Percentiles rank a stretch among this genome's conserved stretches.
Evolutionary conservation across 768 basidiomycete species (phyloP).

Genomic region (Psilocybe azurescens): DNA sequence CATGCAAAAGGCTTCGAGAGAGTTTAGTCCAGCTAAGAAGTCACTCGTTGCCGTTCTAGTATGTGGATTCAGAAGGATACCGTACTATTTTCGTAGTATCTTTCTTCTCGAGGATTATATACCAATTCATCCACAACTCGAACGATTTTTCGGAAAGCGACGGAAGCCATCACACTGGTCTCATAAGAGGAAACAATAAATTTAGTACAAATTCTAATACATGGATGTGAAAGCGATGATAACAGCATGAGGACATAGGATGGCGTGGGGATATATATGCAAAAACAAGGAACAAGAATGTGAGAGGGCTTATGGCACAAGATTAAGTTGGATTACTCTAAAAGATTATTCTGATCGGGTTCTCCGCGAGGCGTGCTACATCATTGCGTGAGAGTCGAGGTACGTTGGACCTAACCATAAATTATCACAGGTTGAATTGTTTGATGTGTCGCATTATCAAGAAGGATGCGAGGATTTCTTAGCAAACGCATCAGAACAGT

Average conservation of each 20-base stretch:
- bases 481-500: conserved; percentile 8
- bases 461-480: conserved; percentile 63
- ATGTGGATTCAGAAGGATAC: too few species aligned
- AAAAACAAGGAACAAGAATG: not conserved
- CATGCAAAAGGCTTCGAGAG: too few species aligned
- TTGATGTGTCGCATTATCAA: conserved; percentile 70
- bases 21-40: too few species aligned
- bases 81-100: too few species aligned
- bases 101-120: too few species aligned
- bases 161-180: too few species aligned
- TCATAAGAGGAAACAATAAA: not conserved
- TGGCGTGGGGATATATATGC: not conserved
- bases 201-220: not conserved
- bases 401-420: not conserved
- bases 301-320: not conserved
- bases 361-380: not conserved
- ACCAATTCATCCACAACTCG: too few species aligned
- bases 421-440: conserved; percentile 45
- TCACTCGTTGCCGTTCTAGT: too few species aligned
- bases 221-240: not conserved
- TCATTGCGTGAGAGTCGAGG: not conserved
- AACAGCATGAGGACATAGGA: not conserved
- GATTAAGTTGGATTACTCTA: conserved; percentile 10
- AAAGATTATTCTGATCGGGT: conserved; percentile 4
- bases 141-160: too few species aligned